Evolutionary conservation across 225 moss, liverwort and hornwort species (phyloP).

Genomic region (Lunularia cruciata): DNA sequence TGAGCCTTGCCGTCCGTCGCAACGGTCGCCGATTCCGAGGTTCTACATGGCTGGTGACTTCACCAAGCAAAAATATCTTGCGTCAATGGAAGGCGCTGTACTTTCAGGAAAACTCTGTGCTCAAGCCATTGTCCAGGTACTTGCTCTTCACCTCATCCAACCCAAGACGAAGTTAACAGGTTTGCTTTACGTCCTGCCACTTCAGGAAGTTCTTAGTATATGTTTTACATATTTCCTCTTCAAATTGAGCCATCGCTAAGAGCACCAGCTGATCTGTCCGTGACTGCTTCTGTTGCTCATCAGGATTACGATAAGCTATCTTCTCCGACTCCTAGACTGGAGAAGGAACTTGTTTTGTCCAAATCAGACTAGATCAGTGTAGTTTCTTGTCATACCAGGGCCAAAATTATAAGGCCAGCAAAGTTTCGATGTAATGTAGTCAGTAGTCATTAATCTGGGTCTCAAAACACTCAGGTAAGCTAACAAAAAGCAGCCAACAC

Average conservation of each 20-base stretch:
- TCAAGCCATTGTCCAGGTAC: conserved; percentile 75
- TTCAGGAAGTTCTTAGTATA: too few relatives aligned
- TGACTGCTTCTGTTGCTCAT: background rate
- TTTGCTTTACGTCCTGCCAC: too few relatives aligned
- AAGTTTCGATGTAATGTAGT: conserved; percentile 14
- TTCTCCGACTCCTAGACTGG: background rate
- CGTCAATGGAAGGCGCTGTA: conserved; percentile 98
- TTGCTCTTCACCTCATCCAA: background rate
- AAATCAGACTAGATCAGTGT: background rate
- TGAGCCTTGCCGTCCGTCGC: conserved; percentile 84
- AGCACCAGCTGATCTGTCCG: background rate
- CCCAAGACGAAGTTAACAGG: too few relatives aligned
- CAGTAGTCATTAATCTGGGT: background rate
- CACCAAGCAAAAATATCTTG: conserved; percentile 94
- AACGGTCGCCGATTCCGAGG: conserved; percentile 76
- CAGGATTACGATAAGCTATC: conserved; percentile 16
- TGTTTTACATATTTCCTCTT: too few relatives aligned
- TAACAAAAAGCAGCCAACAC: background rate
- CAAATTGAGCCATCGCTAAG: too few relatives aligned
- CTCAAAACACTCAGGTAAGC: background rate
- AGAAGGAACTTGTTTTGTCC: conserved; percentile 10
- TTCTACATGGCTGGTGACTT: conserved; percentile 98
- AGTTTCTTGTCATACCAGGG: background rate
- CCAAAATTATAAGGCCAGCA: background rate
- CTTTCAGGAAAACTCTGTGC: conserved; percentile 90